Base-by-base conservation (phyloP, 257 asterid species). In the Solanum dulcamara region DNA sequence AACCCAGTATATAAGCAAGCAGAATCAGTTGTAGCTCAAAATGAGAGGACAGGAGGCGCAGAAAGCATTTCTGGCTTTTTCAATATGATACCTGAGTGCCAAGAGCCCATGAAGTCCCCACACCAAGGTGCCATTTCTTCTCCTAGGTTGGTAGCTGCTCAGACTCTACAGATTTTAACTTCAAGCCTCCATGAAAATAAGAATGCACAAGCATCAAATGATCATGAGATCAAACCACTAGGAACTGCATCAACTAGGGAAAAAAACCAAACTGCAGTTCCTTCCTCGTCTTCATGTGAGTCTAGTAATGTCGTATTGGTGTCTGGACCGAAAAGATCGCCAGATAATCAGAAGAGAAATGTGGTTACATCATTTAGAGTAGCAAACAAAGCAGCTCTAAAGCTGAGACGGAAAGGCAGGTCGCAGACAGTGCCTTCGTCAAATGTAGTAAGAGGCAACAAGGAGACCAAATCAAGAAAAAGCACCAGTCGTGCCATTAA, bases 401-500 rank as follows among this genome's bases (percentile, higher is more conserved):
- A 91, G 91, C 85, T 64, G 84, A 90, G 92, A 68, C 88, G 93
- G 86, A 96, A 93, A 86, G 88, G 92, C 17, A 93, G 88, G 86
- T 81, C 82, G 81, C 97, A 85, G 84, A 85, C 85, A 20, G 86
- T 86, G 81, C 80, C 94, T 85, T 85, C 92, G 24, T 85, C 97
- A 17, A 91, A 81, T 82, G 86, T 86, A 38, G 83, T 79, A 22
- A 93, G 89, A 89, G 89, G 89, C 88, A 91, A 84, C 70, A 93
- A 88, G 90, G 98, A 89, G 22, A 81, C 85, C 57, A 90, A 87
- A 87, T 74, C 93, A 33, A 85, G 83, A 14, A 89, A 91, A 90
- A 90, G 84, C 87, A 75, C 90, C 24, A 55, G 91, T 24, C 92
- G 92, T 67, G 84, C 88, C 30, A 88, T 86, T 84, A 96, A 92